Base-by-base conservation (phyloP, 768 basidiomycete genomes). In the Terana coerulea region DNA sequence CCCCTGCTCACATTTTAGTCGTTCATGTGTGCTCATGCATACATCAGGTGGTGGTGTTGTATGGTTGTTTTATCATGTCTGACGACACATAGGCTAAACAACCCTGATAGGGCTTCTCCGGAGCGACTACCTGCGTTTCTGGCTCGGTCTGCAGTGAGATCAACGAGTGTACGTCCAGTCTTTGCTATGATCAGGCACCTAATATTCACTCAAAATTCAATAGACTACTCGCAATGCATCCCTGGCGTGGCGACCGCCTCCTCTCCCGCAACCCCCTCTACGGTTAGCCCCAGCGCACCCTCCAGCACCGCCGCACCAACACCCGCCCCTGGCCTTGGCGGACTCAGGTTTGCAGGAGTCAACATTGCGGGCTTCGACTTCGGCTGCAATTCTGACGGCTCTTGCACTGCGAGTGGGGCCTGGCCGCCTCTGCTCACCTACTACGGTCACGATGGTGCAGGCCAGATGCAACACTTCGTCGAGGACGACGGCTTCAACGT, bases 391-490 rank as follows among this genome's bases (percentile, higher is more conserved):
- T 64, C 66, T 3, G 73, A 77, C 53, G 77, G 77, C 10, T 66
- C 61, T 49, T 77, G 74, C 53, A 66, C 63, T 22, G 51, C 66
- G 8, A 69, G 66, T 31, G 62, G 60, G 2, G 75, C 74, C 12
- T 69, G 58, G 54, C 75, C 77, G 17, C 79, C 79, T 22, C 64
- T 81, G 46, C 63, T 62, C 7, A 65, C 76, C 55, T 71, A 75
- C 51, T 72, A 69, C 36, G 73, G 73, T 24, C 54, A 62, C 25
- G 75, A 78, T 48, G 77, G 75, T 34, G 66, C 61, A 3, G 76
- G 78, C 15, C 83, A 84, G 60, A 84, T 84, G 78, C 59, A 70
- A 36, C 83, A 84, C 61, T 84, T 84, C 56, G 73, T 75, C 46
- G 62, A 72, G 0, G 66, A 80, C 53, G 78, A 83, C 51, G 74